Evolutionary conservation across 139 green algal genomes (phyloP), one percentile per base, ranked within the genome.

Genomic region (Spirogloea muscicola): DNA sequence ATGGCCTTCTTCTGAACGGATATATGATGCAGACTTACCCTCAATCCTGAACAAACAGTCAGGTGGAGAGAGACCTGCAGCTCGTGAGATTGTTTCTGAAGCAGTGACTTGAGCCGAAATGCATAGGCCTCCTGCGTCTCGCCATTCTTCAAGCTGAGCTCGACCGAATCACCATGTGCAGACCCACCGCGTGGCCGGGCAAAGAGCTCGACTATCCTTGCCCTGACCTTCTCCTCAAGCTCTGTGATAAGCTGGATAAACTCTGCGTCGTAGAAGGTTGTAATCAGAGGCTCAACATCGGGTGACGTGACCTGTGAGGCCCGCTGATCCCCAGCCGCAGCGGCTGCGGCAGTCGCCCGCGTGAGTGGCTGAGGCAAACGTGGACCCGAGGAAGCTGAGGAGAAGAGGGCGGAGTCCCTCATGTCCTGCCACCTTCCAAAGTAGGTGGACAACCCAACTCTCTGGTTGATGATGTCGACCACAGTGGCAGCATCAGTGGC

Each of bases 341-440:
- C 81, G 3, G 69, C 82, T n/a, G 82, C 63, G 18, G 72, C 82
- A 1, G 73, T 76, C 3, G 66, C 75, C n/a, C 87, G 74, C 7
- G 85, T 88, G 34, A 89, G 57, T 3, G 82, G 72, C 37, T 77
- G 74, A 0, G 81, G 79, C 9, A 75, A 44, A 2, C 71, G 39
- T 0, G 72, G 71, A 1, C 41, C 58, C 5, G 72, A 48, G 5
- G 43, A 46, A 1, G 68, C 77, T 6, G 44, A 57, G 0, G 67
- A 25, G 46, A 85, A 92, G 2, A 63, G 33, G 16, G 58, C 33
- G 46, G 36, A 79, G 5, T 21, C 37, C 0, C 34, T 66, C 48
- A 89, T 75, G n/a, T 84, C 82, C 18, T 91, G 83, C 29, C 66
- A 46, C 10, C 37, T 68, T 10, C 21, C 46, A 49, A 89, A 88